phyloP scores from a whole-genome alignment of 768 basidiomycete genomes.

The Panaeolus papilionaceus region DNA sequence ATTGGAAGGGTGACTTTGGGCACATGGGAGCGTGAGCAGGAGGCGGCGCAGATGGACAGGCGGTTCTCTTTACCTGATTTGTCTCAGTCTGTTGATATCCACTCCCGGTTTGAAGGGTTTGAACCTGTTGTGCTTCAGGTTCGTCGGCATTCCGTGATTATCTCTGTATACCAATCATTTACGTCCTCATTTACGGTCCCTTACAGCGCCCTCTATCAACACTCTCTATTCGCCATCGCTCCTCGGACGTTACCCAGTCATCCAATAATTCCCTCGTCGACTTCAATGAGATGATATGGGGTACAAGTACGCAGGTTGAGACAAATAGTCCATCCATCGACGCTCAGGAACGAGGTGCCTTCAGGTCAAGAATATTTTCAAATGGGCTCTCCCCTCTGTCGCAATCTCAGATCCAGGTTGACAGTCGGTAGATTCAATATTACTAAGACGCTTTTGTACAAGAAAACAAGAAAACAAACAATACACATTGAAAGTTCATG shows the following conservation, averaged over 20 bases:
- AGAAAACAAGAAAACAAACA: background rate
- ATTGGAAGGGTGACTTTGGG: conserved; percentile 48
- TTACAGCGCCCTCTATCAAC: background rate
- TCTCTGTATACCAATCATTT: no score
- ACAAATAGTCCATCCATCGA: conserved; percentile 1
- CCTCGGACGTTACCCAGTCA: background rate
- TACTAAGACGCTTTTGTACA: background rate
- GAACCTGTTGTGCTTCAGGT: background rate
- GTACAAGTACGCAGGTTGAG: background rate
- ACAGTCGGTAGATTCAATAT: background rate
- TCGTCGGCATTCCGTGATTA: background rate
- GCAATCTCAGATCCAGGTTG: background rate
- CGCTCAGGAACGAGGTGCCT: background rate
- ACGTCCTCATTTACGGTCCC: no score
- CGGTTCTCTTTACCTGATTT: background rate
- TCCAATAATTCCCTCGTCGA: background rate
- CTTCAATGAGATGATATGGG: conserved; percentile 10
- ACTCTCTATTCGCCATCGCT: background rate
- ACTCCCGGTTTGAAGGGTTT: background rate
- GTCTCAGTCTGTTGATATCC: background rate
- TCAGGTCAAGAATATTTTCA: background rate
- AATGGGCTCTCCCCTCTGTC: background rate
- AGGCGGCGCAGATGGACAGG: background rate
- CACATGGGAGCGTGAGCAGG: conserved; percentile 35
- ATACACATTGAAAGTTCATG: no score